Evolutionary conservation across 108 stramenopile genomes (phyloP), one percentile per base, ranked within the genome.

Genomic region (Skeletonema tropicum): DNA sequence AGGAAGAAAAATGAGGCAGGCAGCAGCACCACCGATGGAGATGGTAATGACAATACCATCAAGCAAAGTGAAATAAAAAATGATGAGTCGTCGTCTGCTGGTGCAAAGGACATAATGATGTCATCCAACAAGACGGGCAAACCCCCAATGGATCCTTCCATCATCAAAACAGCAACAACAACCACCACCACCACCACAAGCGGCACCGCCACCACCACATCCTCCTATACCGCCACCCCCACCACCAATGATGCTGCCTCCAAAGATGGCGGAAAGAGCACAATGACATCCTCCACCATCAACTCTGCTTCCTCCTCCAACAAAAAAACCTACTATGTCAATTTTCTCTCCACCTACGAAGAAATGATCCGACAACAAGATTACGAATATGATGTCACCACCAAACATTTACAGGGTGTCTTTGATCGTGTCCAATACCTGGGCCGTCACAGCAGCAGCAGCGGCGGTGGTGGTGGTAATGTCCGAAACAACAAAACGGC

Each of bases 321-420:
- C n/a, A 35, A 35, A 35, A 49, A 49, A 19, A 21, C 48, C 6
- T 19, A 49, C 17, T 5, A 19, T 21, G 48, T 49, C 48, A 49
- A 49, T 21, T 49, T 49, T 49, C 64, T 90, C 32, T 26, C 68
- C 10, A 64, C 82, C 5, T 93, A 93, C 64, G 92, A 90, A 81
- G 69, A 65, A n/a, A 89, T 90, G 90, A 66, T 93, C 36, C 83
- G 76, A 55, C 71, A 80, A 52, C 92, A 93, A 81, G 89, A 93
- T 31, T 68, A 52, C 9, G 92, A 89, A 62, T 58, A 77, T 23
- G 58, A 75, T 5, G 72, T 80, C 3, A 88, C 86, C 8, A 38
- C 80, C 23, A 49, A 60, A 11, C 86, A 90, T 66, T 11, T 93
- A 10, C 65, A 74, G 57, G 72, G 74, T 3, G 65, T 86, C 6